Evolutionary conservation across 129 eudicot species (phyloP).

Genomic region (Ambrosia trifida): DNA sequence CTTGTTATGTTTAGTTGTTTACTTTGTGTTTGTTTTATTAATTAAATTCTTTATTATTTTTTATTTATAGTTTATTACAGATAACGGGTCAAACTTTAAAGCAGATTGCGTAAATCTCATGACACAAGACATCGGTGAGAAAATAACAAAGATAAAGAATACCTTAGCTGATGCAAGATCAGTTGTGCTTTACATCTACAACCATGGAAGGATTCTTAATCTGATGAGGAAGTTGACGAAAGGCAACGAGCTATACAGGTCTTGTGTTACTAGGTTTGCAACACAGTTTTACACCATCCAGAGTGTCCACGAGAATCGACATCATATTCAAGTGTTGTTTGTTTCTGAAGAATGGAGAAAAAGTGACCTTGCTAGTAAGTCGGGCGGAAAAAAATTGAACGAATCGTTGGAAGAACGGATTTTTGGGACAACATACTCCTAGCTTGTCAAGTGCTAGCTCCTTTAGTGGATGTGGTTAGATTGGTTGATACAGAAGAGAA

Average conservation of each 20-base stretch:
- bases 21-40: neutral
- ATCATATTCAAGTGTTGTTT: constrained; percentile 11
- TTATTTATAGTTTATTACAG: neutral
- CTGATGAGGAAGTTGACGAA: neutral
- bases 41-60: neutral
- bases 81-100: no score
- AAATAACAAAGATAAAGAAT: constrained; percentile 4
- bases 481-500: neutral
- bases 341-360: constrained; percentile 1
- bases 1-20: neutral
- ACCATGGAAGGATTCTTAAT: constrained; percentile 8
- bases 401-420: neutral
- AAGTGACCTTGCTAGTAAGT: neutral
- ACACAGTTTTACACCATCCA: neutral
- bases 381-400: no score
- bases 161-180: neutral
- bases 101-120: neutral
- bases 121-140: neutral
- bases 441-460: constrained; percentile 9
- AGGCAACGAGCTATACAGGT: neutral
- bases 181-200: neutral
- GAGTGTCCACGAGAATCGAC: constrained; percentile 16
- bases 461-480: neutral
- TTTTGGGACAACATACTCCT: neutral
- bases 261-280: no score